A percentile compares a stretch with the other conserved stretches of the same genome.
These are phyloP conservation scores for Heritiera fomes DNA, from an alignment of 345 rosid genomes.

Conservation along the genomic window DNA sequence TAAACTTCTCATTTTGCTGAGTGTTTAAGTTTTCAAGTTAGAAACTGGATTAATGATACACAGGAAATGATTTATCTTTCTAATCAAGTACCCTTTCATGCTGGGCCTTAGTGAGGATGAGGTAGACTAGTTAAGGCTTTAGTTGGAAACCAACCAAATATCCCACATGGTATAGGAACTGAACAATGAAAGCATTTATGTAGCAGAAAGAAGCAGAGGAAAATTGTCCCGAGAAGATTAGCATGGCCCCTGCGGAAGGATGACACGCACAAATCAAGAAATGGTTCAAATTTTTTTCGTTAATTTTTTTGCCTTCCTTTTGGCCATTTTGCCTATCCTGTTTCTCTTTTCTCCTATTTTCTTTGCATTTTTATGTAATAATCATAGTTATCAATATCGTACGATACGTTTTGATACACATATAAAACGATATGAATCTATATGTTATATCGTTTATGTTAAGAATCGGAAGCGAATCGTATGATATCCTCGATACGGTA, in stretches of 20 bases:
- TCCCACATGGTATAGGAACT: background rate
- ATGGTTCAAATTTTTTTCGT: background rate
- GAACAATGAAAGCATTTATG: background rate
- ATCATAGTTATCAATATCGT: too few relatives aligned
- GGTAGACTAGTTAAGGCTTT: background rate
- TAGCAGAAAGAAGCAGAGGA: background rate
- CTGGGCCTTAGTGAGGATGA: too few relatives aligned
- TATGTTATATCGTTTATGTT: too few relatives aligned
- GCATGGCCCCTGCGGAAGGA: background rate
- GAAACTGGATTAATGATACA: background rate
- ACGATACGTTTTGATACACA: too few relatives aligned
- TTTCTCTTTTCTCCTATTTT: background rate
- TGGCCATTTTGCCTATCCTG: too few relatives aligned
- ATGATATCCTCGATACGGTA: too few relatives aligned
- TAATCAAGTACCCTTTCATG: background rate
- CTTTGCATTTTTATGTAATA: too few relatives aligned
- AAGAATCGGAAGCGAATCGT: too few relatives aligned
- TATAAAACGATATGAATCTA: too few relatives aligned
- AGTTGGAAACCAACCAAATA: background rate
- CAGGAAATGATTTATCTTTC: background rate
- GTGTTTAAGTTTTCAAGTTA: background rate
- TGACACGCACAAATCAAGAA: background rate
- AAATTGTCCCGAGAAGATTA: background rate
- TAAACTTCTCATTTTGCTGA: background rate
- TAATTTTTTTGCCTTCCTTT: background rate